Evolutionary conservation across 441 rosid genomes (phyloP), one percentile per base, ranked within the genome.

Genomic region (Hura crepitans): DNA sequence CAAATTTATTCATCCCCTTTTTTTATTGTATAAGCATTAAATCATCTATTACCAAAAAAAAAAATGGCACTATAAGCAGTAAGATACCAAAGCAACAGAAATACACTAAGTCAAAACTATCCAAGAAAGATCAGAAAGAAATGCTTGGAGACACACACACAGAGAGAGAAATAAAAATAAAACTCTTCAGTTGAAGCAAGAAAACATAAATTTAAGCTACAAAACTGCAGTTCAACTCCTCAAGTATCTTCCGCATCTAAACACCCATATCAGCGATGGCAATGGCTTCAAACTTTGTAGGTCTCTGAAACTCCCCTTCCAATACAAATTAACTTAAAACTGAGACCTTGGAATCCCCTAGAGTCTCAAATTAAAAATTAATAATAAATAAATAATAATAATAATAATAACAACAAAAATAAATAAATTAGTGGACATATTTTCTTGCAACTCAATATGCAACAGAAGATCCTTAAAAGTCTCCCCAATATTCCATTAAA

Each of bases 151-250:
- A 37, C 0, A 0, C 15, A 15, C 0, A 14, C 8, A 67, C 8
- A 55, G 5, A 20, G 18, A 7, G 12, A 0, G 13, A 9, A 42
- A 42, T 7, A 42, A 42, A 42, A 42, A 42, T 35, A 35, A 35
- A 22, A n/a, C n/a, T n/a, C n/a, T 37, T 53, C 30, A 35, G 20
- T 51, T 7, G 14, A 20, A 66, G 25, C 31, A n/a, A 28, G 14
- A 66, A 53, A 66, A 49, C 60, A 35, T 22, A 54, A 67, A 50
- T 49, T 22, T 33, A 65, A 22, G 15, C 35, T 8, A 47, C 15
- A 17, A 0, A 66, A 66, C 2, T 30, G 3, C 14, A 33, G n/a
- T 51, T 51, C 47, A 22, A 66, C 49, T 57, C 31, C 33, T 51
- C 60, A 35, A 25, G 8, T 14, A 50, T 66, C 70, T 23, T 14